These are phyloP conservation scores for Saccharomyces hybrid DNA, from an alignment of 1,139 yeast genomes.

Conservation along the genomic window DNA sequence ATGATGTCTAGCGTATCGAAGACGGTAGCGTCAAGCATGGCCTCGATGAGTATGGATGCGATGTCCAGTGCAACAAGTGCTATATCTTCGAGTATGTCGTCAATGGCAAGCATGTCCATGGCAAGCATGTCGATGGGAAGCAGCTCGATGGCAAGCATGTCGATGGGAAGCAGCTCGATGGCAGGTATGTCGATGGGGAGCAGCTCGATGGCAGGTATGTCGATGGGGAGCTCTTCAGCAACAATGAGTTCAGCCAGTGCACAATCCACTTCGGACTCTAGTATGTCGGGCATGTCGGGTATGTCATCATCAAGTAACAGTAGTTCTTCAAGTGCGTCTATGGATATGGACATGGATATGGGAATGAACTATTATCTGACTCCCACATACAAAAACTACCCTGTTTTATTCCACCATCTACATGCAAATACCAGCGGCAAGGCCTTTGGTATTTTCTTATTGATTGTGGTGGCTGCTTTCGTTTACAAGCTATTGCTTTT, in stretches of 20 bases:
- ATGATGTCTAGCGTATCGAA: no score
- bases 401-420: slow-evolving; percentile 51
- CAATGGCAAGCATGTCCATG: no score
- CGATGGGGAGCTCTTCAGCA: slow-evolving; percentile 2
- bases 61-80: background rate
- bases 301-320: slow-evolving; percentile 10
- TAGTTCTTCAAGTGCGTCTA: slow-evolving; percentile 6
- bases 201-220: slow-evolving; percentile 1
- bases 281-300: slow-evolving; percentile 14
- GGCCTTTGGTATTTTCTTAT: slow-evolving; percentile 65
- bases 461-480: slow-evolving; percentile 51
- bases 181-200: background rate
- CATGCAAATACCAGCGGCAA: slow-evolving; percentile 47
- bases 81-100: slow-evolving; percentile 1
- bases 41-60: slow-evolving; percentile 1
- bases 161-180: background rate
- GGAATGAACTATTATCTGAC: no score
- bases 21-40: slow-evolving; percentile 1
- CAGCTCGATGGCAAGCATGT: no score
- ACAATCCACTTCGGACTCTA: background rate
- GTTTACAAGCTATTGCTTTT: slow-evolving; percentile 52
- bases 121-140: no score
- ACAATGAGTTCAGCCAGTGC: slow-evolving; percentile 5
- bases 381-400: slow-evolving; percentile 21
- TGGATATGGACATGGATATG: no score